These are phyloP conservation scores for Amanita thiersii DNA, from an alignment of 768 basidiomycete species.

Conservation along the genomic window DNA sequence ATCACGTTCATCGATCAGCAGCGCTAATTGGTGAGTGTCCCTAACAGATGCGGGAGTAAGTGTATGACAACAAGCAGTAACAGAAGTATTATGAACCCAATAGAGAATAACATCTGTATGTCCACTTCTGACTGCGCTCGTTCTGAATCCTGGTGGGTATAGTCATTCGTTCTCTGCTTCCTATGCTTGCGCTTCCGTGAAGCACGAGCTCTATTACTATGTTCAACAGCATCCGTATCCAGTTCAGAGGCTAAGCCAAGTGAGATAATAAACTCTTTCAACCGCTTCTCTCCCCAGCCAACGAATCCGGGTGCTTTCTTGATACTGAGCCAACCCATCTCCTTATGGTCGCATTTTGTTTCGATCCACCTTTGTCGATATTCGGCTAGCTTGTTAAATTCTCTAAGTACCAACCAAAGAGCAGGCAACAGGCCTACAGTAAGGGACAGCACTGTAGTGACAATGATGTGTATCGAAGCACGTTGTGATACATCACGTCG, in stretches of 20 bases:
- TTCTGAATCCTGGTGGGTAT: constrained; percentile 32
- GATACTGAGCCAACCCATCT: constrained; percentile 70
- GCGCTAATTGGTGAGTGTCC: constrained; percentile 58
- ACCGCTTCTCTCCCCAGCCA: constrained; percentile 64
- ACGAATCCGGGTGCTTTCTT: constrained; percentile 56
- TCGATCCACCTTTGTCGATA: constrained; percentile 55
- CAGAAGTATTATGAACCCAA: constrained; percentile 42
- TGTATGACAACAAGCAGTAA: constrained; percentile 1
- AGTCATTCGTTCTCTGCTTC: constrained; percentile 27
- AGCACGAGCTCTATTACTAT: constrained; percentile 17
- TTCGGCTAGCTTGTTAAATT: constrained; percentile 49
- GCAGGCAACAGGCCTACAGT: constrained; percentile 59
- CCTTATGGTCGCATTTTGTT: constrained; percentile 56
- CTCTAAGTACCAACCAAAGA: constrained; percentile 52
- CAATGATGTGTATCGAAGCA: constrained; percentile 56
- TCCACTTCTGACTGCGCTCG: constrained; percentile 49
- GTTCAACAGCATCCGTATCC: constrained; percentile 23
- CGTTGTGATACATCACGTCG: constrained; percentile 34
- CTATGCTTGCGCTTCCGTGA: constrained; percentile 20
- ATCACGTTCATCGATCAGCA: constrained; percentile 70
- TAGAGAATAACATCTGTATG: constrained; percentile 64
- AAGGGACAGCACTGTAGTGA: constrained; percentile 55
- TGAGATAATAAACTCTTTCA: constrained; percentile 64
- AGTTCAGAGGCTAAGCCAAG: constrained; percentile 57
- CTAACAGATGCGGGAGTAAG: constrained; percentile 25